phyloP scores from a whole-genome alignment of 164 flowering plant genomes.

The Buxus sempervirens region DNA sequence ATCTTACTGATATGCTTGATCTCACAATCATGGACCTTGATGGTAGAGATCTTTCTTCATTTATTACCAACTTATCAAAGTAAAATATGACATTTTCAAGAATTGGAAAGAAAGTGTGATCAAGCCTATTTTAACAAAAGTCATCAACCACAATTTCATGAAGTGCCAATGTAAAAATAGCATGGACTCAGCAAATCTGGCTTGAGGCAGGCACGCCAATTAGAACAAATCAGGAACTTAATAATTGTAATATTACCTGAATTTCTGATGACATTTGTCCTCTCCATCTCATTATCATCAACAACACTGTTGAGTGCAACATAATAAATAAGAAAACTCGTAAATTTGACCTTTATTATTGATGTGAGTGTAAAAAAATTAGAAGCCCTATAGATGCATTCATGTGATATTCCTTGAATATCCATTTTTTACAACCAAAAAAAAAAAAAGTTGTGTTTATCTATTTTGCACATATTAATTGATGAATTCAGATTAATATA shows the following conservation, averaged over 20 bases:
- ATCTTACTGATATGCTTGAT: too few relatives aligned
- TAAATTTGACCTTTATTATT: background rate
- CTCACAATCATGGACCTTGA: too few relatives aligned
- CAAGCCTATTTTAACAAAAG: too few relatives aligned
- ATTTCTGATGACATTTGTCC: conserved; percentile 20
- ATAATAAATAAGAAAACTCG: conserved; percentile 2
- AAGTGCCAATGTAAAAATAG: background rate
- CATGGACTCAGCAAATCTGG: background rate
- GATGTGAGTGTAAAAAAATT: background rate
- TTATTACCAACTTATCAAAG: too few relatives aligned
- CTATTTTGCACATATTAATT: too few relatives aligned
- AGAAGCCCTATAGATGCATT: background rate
- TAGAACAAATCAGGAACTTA: background rate
- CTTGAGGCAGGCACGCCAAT: background rate
- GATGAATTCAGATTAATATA: too few relatives aligned
- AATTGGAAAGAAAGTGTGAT: too few relatives aligned
- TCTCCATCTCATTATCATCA: conserved; percentile 50
- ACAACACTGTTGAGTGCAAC: conserved; percentile 54
- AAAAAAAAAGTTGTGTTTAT: too few relatives aligned
- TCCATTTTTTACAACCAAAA: background rate
- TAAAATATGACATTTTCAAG: too few relatives aligned
- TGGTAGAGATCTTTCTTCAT: too few relatives aligned
- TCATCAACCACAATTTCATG: background rate
- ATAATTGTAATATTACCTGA: conserved; percentile 48
- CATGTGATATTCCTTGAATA: background rate